Evolutionary conservation across 1,139 yeast genomes (phyloP).

Genomic region (Schwanniomyces etchellsii): DNA sequence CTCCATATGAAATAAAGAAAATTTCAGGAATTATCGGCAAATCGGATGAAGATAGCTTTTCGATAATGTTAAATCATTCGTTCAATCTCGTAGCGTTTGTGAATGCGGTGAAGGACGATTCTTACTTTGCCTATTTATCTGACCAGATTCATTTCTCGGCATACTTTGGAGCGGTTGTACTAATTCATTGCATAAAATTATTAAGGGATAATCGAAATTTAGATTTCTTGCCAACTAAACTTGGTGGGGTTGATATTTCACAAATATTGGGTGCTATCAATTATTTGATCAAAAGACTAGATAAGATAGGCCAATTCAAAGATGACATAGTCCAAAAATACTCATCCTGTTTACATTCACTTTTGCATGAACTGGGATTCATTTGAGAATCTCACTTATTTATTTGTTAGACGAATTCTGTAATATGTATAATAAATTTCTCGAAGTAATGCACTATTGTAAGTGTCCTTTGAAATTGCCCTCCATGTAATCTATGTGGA

Average conservation of each 20-base stretch:
- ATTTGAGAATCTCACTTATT: not conserved
- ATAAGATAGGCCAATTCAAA: slow-evolving; percentile 1
- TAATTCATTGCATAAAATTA: slow-evolving; percentile 22
- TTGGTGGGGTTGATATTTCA: slow-evolving; percentile 65
- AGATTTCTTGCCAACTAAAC: slow-evolving; percentile 50
- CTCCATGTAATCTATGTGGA: slow-evolving; percentile 68
- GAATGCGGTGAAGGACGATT: slow-evolving; percentile 44
- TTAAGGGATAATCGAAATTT: slow-evolving; percentile 7
- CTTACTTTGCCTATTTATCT: slow-evolving; percentile 62
- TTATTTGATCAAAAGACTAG: not conserved
- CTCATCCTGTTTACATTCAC: not conserved
- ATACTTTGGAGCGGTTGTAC: slow-evolving; percentile 44
- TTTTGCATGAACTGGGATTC: not conserved
- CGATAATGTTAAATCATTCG: slow-evolving; percentile 28
- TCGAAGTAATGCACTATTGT: slow-evolving; percentile 16
- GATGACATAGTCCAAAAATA: not conserved
- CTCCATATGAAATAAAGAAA: slow-evolving; percentile 13
- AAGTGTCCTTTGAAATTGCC: slow-evolving; percentile 50
- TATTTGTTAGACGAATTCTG: slow-evolving; percentile 2
- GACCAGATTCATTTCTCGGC: slow-evolving; percentile 63
- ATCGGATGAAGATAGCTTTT: slow-evolving; percentile 16
- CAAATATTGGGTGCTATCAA: slow-evolving; percentile 42
- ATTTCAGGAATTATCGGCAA: slow-evolving; percentile 18
- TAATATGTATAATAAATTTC: too few relatives aligned
- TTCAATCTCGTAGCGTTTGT: slow-evolving; percentile 38